phyloP scores from a whole-genome alignment of 2,329 filamentous ascomycete species.

The Diaporthe vaccinii region DNA sequence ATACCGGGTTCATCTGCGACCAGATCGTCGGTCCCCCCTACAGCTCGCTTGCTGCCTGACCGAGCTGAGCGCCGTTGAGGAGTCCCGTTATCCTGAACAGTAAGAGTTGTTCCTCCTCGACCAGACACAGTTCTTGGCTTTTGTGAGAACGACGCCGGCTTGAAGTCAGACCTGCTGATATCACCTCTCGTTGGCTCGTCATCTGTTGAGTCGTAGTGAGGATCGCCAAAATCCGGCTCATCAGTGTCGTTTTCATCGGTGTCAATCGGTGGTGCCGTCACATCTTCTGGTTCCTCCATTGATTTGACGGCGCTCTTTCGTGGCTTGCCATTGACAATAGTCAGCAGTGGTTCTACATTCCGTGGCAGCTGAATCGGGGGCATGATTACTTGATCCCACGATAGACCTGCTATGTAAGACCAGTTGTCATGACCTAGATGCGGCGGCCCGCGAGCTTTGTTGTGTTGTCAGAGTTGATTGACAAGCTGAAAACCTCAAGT shows the following conservation, averaged over 20 bases:
- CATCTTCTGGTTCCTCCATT: conserved; percentile 43
- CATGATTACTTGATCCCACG: not conserved
- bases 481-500: not conserved
- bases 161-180: conserved; percentile 54
- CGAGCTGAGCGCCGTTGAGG: conserved; percentile 15
- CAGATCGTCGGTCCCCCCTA: conserved; percentile 1
- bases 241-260: conserved; percentile 46
- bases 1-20: not conserved
- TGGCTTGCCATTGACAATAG: conserved; percentile 37
- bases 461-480: not conserved
- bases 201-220: conserved; percentile 39
- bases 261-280: conserved; percentile 45
- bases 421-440: not conserved
- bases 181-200: conserved; percentile 46
- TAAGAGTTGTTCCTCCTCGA: not conserved
- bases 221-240: conserved; percentile 24
- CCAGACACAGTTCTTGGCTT: conserved; percentile 4
- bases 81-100: not conserved
- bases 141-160: conserved; percentile 26
- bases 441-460: not conserved
- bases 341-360: conserved; percentile 10
- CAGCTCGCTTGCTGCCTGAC: conserved; percentile 25
- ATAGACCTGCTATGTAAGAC: conserved; percentile 6
- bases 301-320: conserved; percentile 1
- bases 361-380: not conserved